Percentiles rank a stretch among this genome's conserved stretches.
phyloP scores from a whole-genome alignment of 805 yeast genomes.

The Candida quercuum region DNA sequence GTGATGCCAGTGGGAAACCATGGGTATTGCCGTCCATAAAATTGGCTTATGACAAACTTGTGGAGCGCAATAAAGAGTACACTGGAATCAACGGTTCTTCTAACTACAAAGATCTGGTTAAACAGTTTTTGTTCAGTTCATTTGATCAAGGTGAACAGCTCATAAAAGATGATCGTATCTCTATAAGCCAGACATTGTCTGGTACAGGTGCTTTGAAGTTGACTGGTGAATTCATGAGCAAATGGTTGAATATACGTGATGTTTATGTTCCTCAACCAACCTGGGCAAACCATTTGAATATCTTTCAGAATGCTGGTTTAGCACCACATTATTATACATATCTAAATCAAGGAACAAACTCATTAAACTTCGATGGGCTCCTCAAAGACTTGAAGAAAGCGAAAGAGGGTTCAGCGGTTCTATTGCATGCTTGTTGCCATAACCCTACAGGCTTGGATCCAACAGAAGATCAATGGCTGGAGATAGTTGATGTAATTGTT shows the following conservation, averaged over 20 bases:
- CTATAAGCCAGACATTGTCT: conserved; percentile 82
- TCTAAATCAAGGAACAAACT: conserved; percentile 57
- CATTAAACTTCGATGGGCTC: conserved; percentile 61
- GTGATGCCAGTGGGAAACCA: conserved; percentile 84
- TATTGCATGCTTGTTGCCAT: conserved; percentile 93
- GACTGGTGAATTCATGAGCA: conserved; percentile 68
- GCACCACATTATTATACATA: conserved; percentile 59
- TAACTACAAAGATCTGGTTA: conserved; percentile 60
- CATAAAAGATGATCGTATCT: conserved; percentile 53
- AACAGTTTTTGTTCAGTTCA: conserved; percentile 66
- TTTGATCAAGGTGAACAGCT: conserved; percentile 52
- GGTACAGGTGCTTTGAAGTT: conserved; percentile 95
- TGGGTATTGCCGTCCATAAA: conserved; percentile 78
- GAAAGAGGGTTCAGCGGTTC: conserved; percentile 55
- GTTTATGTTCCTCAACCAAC: conserved; percentile 82
- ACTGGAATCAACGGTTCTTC: conserved; percentile 81
- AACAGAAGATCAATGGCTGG: conserved; percentile 71
- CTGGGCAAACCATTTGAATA: conserved; percentile 90
- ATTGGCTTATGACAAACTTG: conserved; percentile 46
- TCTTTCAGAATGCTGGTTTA: conserved; percentile 71
- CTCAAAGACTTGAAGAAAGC: conserved; percentile 50
- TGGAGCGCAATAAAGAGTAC: conserved; percentile 67
- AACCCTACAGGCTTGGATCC: conserved; percentile 97
- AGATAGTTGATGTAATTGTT: conserved; percentile 59
- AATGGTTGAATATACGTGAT: conserved; percentile 44